Conservation (phyloP, 2,329 filamentous ascomycete species). For the Pochonia chlamydosporia region DNA sequence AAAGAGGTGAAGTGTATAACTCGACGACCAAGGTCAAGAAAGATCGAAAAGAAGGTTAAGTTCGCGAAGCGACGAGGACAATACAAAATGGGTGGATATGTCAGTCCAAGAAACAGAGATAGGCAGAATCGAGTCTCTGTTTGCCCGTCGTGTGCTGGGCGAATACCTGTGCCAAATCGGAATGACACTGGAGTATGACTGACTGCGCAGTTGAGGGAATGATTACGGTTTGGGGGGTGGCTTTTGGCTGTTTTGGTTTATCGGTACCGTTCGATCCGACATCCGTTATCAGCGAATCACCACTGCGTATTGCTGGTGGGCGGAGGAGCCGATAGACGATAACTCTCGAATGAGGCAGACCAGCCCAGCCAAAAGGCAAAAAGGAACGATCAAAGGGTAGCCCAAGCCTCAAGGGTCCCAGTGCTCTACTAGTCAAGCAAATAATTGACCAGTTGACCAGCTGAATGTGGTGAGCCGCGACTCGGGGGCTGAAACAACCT, state of each 20-base stretch:
- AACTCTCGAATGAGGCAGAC: neutral
- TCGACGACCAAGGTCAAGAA: neutral
- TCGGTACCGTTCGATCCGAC: neutral
- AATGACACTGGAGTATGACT: neutral
- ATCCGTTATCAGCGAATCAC: slow-evolving; percentile 6
- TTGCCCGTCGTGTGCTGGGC: neutral
- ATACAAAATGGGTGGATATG: neutral
- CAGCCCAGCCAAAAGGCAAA: neutral
- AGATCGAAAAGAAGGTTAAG: neutral
- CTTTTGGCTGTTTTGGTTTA: neutral
- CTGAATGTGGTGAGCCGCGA: neutral
- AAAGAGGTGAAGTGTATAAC: neutral
- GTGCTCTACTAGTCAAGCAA: neutral
- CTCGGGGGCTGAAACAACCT: too few species aligned
- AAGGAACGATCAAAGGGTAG: neutral
- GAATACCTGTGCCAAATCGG: neutral
- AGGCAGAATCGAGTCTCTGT: too few species aligned
- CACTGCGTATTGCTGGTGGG: neutral
- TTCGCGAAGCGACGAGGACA: neutral
- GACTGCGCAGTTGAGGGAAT: too few species aligned
- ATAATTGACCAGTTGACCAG: neutral
- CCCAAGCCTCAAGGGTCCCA: neutral
- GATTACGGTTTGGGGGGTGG: neutral
- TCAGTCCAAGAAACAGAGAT: neutral
- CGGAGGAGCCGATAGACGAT: neutral